Conservation (phyloP, 2,329 filamentous ascomycete genomes). For the Colletotrichum lindemuthianum region DNA sequence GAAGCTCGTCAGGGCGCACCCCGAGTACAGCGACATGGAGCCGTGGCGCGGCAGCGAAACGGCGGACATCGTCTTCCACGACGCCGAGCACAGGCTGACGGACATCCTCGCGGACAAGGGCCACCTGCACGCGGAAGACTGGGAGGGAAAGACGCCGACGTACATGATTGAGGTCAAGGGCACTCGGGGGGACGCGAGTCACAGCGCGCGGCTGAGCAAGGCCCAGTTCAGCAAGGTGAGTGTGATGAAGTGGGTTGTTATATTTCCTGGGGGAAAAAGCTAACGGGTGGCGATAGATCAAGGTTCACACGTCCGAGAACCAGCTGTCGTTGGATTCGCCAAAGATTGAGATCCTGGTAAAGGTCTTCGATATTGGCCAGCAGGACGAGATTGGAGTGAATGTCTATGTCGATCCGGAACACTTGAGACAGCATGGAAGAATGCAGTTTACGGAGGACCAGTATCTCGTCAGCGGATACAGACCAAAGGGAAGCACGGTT, state of each 20-base stretch:
- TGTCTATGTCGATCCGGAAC: constrained; percentile 52
- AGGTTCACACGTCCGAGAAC: constrained; percentile 17
- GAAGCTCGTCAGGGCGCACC: constrained; percentile 49
- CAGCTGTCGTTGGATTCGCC: neutral
- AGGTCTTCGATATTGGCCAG: constrained; percentile 50
- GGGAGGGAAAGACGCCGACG: constrained; percentile 42
- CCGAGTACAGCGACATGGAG: constrained; percentile 51
- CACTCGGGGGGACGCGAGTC: constrained; percentile 49
- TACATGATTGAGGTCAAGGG: constrained; percentile 65
- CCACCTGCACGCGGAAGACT: constrained; percentile 43
- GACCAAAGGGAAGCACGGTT: no score
- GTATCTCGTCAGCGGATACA: no score
- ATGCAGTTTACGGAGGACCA: constrained; percentile 40
- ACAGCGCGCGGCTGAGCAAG: constrained; percentile 58
- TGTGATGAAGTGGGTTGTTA: constrained; percentile 2
- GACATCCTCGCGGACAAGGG: constrained; percentile 45
- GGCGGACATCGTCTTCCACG: constrained; percentile 57
- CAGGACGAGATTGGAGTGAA: constrained; percentile 43
- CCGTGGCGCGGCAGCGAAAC: constrained; percentile 55
- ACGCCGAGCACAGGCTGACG: constrained; percentile 48
- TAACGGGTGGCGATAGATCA: constrained; percentile 38
- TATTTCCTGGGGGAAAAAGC: neutral
- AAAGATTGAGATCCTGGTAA: constrained; percentile 52
- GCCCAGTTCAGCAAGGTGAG: constrained; percentile 54
- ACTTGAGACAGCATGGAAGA: constrained; percentile 35